Base-by-base conservation (phyloP, 1,284 basidiomycete species). In the Kalmanozyma brasiliensis region DNA sequence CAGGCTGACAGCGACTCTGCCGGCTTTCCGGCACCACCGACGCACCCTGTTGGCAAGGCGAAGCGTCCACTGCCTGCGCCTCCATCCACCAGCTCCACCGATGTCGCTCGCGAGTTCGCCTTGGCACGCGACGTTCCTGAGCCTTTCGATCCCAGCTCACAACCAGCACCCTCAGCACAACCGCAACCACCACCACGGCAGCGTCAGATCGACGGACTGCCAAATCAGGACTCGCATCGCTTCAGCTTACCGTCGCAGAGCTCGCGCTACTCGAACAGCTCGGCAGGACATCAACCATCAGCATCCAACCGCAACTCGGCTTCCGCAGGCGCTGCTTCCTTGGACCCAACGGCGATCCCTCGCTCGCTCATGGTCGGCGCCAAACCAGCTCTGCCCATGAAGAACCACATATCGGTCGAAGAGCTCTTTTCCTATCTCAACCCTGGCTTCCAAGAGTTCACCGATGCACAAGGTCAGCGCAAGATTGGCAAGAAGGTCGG, bases 371-470 rank as follows among this genome's bases (percentile, higher is more conserved):
- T 66, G 29, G 62, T 67, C 40, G 74, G 70, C 11, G 20, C 44
- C 41, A 76, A 72, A 32, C 76, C 78, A 4, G 23, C 52, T 14
- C 43, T 68, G 35, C 78, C 78, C 9, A 43, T 60, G 29, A 70
- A 58, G 55, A 68, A 65, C 40, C 60, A 64, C 45, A 62, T 81
- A 53, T 61, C 57, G 3, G 76, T 76, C 10, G 74, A 81, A 38
- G 73, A 81, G 24, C 60, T 82, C 22, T 82, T 77, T 52, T 33
- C 46, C 10, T 69, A 49, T 17, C 68, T 82, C 57, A 65, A 79
- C 43, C 79, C 80, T 11, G 78, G 78, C 35, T 82, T 76, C 42
- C 66, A 76, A 42, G 52, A 58, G 34, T 72, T 78, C 24, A 59
- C 53, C 17, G 78, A 80, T 37, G 59, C 53, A 2, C 30, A 55